phyloP scores from a whole-genome alignment of 106 monocot genomes.

The Dioscorea dumetorum region DNA sequence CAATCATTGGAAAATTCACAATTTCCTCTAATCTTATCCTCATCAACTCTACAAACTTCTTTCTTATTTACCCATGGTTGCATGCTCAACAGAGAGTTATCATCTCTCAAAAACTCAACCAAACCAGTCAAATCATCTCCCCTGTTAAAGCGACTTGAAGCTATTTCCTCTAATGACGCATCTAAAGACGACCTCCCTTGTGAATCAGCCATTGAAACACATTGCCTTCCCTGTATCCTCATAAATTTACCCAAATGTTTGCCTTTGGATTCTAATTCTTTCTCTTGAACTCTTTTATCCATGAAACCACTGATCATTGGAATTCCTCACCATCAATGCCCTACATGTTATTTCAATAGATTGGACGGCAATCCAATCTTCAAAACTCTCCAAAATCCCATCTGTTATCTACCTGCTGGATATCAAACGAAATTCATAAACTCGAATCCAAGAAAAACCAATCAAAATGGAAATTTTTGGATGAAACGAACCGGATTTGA shows the following conservation, averaged over 20 bases:
- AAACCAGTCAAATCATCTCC: slow-evolving; percentile 8
- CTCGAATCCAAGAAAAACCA: background rate
- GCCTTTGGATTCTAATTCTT: slow-evolving; percentile 7
- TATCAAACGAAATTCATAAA: background rate
- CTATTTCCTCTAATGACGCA: slow-evolving; percentile 1
- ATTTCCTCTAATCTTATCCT: slow-evolving; percentile 6
- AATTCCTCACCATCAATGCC: too few relatives aligned
- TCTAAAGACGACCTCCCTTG: slow-evolving; percentile 8
- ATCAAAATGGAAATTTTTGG: background rate
- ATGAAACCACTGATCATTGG: background rate
- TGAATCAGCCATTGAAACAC: slow-evolving; percentile 6
- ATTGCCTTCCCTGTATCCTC: slow-evolving; percentile 4
- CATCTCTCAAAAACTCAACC: slow-evolving; percentile 22
- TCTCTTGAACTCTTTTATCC: slow-evolving; percentile 11
- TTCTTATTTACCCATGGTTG: slow-evolving; percentile 47
- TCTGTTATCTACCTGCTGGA: background rate
- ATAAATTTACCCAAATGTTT: slow-evolving; percentile 23
- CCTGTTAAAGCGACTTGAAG: slow-evolving; percentile 3
- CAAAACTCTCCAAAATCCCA: background rate
- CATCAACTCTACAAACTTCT: slow-evolving; percentile 3
- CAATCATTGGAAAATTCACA: background rate
- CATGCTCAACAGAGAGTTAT: slow-evolving; percentile 31
- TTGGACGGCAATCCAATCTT: background rate
- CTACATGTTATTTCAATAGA: background rate
- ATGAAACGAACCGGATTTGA: too few relatives aligned